These are phyloP conservation scores for Pseudogymnoascus sp. DNA, from an alignment of 2,329 filamentous ascomycete genomes.

Conservation along the genomic window DNA sequence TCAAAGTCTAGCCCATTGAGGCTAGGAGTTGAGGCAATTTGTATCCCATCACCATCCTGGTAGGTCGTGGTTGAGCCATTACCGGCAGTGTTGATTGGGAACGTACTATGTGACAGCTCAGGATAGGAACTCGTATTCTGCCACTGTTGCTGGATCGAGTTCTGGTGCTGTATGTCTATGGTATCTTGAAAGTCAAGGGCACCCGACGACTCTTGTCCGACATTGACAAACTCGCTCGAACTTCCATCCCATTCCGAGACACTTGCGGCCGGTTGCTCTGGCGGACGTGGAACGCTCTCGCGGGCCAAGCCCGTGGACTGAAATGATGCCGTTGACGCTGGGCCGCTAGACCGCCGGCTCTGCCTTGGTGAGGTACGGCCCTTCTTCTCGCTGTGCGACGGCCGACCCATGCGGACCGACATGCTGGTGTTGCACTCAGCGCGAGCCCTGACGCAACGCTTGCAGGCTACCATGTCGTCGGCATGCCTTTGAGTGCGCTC, in stretches of 20 bases:
- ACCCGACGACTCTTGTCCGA: not conserved
- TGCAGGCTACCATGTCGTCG: not conserved
- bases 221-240: not conserved
- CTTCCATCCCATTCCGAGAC: not conserved
- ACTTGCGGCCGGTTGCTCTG: not conserved
- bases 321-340: not conserved
- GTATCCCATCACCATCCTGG: not conserved
- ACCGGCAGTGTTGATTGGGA: not conserved
- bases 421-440: not conserved
- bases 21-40: not conserved
- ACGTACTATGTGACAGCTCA: not conserved
- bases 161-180: not conserved
- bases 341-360: not conserved
- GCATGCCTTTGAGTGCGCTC: not conserved
- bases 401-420: not conserved
- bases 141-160: not conserved
- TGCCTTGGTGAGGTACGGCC: not conserved
- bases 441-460: not conserved
- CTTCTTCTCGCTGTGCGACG: not conserved
- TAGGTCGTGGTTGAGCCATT: not conserved
- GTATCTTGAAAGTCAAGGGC: not conserved
- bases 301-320: not conserved
- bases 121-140: not conserved
- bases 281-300: not conserved
- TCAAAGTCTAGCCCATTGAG: not conserved